Evolutionary conservation across 2,329 filamentous ascomycete species (phyloP), one percentile per base, ranked within the genome.

Genomic region (Xylariaceae sp.): DNA sequence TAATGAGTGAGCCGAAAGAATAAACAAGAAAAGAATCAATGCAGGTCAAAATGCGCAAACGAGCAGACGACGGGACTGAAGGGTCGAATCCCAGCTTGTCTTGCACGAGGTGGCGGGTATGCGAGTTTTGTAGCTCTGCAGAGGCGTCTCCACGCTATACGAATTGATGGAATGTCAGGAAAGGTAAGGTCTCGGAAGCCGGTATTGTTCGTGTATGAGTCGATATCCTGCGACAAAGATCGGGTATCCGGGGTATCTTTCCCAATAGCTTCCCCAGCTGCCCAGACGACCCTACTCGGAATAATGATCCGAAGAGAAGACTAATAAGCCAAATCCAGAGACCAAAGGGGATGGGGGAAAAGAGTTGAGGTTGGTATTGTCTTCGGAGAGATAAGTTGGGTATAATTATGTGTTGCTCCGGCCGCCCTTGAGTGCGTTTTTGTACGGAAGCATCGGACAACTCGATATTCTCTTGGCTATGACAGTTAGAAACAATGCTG

Each of bases 41-140:
- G 49, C 56, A 56, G 44, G 60, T 44, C 46, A 37, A 18, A 56
- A 54, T 49, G 46, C 46, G 50, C 44, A 54, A 58, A 53, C 51
- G 48, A 44, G 48, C 52, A n/a, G 23, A 20, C 29, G 32, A 54
- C n/a, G 51, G 57, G 50, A 43, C 42, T 51, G 57, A 60, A 54
- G 47, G 57, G 44, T 47, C 57, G 42, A 54, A 58, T 57, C 50
- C 49, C 26, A 47, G 50, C 54, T 56, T 26, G 54, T 53, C 54
- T 60, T 20, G 60, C 48, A 60, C 55, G 55, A 62, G 56, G 57
- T 60, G 55, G 65, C 61, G 59, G 63, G 56, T 60, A 64, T 53
- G 56, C 52, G 64, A 62, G 66, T 67, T 67, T 68, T 67, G 66
- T 67, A 67, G 66, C 66, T 68, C 63, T 63, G 57, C 40, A 54